These are phyloP conservation scores for Backusella macrospora DNA, from an alignment of 192 early-diverging fungal genomes.

Conservation along the genomic window DNA sequence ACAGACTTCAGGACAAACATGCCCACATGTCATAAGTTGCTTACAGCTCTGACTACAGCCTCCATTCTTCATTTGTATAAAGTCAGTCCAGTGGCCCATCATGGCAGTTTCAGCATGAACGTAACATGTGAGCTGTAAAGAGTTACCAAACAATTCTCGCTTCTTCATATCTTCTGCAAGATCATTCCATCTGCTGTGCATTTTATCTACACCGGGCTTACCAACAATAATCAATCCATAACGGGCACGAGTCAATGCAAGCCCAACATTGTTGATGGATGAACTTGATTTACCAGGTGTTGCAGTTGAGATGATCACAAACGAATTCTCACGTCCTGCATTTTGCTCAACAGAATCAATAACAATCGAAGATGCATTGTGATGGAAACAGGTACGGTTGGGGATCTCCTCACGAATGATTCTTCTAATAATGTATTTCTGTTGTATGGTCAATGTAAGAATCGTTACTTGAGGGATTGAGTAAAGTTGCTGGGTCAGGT, in stretches of 20 bases:
- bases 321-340: slow-evolving; percentile 11
- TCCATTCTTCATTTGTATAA: slow-evolving; percentile 23
- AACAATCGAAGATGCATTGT: not conserved
- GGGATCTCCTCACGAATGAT: slow-evolving; percentile 6
- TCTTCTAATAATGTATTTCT: slow-evolving; percentile 19
- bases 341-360: slow-evolving; percentile 5
- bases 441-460: not conserved
- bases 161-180: slow-evolving; percentile 23
- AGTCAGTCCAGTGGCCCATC: slow-evolving; percentile 7
- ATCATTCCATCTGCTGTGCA: not conserved
- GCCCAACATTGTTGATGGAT: not conserved
- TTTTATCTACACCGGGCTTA: not conserved
- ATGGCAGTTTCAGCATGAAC: not conserved
- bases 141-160: not conserved
- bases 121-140: not conserved
- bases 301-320: slow-evolving; percentile 22
- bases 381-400: not conserved
- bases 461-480: slow-evolving; percentile 1
- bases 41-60: slow-evolving; percentile 25
- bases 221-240: slow-evolving; percentile 30
- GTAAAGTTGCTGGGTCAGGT: slow-evolving; percentile 21
- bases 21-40: slow-evolving; percentile 26
- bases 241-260: slow-evolving; percentile 29
- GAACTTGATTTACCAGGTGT: slow-evolving; percentile 1
- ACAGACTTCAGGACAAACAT: slow-evolving; percentile 34